Evolutionary conservation across 148 eudicot genomes (phyloP).

Genomic region (Euryodendron excelsum): DNA sequence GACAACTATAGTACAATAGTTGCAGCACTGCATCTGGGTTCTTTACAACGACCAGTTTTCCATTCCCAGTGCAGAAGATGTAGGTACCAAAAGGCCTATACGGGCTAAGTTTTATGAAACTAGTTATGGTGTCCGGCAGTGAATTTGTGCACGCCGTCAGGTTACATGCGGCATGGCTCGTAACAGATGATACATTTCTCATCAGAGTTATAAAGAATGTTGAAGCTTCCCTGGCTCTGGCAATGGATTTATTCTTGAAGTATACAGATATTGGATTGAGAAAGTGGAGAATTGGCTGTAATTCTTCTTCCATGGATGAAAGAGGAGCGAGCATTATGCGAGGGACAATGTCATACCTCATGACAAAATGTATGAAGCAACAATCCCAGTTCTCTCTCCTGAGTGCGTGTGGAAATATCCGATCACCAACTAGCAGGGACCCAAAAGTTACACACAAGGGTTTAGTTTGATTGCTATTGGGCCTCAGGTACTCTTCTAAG

Average conservation of each 20-base stretch:
- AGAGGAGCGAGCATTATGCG: slow-evolving; percentile 62
- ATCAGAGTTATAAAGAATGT: slow-evolving; percentile 42
- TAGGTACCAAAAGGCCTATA: slow-evolving; percentile 79
- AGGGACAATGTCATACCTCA: slow-evolving; percentile 67
- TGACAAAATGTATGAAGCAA: slow-evolving; percentile 58
- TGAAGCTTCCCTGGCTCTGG: slow-evolving; percentile 20
- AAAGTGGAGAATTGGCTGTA: slow-evolving; percentile 41
- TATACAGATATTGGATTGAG: slow-evolving; percentile 47
- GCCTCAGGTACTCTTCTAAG: slow-evolving; percentile 50
- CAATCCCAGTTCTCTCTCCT: slow-evolving; percentile 64
- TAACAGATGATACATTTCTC: slow-evolving; percentile 49
- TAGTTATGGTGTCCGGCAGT: slow-evolving; percentile 48
- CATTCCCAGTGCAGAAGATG: slow-evolving; percentile 61
- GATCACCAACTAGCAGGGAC: slow-evolving; percentile 65
- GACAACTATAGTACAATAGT: slow-evolving; percentile 58
- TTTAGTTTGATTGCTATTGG: slow-evolving; percentile 5
- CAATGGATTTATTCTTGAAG: slow-evolving; percentile 21
- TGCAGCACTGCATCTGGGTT: slow-evolving; percentile 75
- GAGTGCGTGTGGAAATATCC: slow-evolving; percentile 55
- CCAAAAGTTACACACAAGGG: slow-evolving; percentile 77
- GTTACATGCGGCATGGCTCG: slow-evolving; percentile 67
- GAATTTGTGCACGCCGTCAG: slow-evolving; percentile 63
- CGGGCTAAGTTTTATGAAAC: slow-evolving; percentile 63
- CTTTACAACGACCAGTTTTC: slow-evolving; percentile 47
- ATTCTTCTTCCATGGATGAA: slow-evolving; percentile 35